Conservation (phyloP, 2,329 filamentous ascomycete genomes). For the Massarina eburnea region DNA sequence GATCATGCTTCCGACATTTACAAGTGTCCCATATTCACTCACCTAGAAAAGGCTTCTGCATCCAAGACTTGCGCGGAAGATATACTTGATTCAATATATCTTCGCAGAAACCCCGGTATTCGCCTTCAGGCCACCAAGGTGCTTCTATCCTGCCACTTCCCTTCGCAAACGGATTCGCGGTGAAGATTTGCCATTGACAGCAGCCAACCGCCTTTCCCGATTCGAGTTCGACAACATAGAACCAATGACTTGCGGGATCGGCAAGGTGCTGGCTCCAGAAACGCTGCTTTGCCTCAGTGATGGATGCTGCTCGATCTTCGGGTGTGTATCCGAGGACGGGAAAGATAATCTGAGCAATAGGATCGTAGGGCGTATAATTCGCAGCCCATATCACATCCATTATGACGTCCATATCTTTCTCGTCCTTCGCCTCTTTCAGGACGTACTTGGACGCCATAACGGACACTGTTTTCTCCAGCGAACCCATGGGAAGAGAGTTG, state of each 20-base stretch:
- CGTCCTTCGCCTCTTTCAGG: constrained; percentile 27
- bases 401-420: constrained; percentile 32
- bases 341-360: constrained; percentile 38
- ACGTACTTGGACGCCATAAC: constrained; percentile 24
- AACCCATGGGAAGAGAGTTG: constrained; percentile 13
- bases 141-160: constrained; percentile 27
- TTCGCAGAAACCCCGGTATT: constrained; percentile 36
- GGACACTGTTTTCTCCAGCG: constrained; percentile 13
- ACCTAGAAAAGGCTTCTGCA: constrained; percentile 39
- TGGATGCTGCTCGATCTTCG: constrained; percentile 26
- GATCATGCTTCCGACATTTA: background rate
- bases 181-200: constrained; percentile 35
- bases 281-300: constrained; percentile 32
- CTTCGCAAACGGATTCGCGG: constrained; percentile 32
- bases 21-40: constrained; percentile 7
- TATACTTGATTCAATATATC: constrained; percentile 37
- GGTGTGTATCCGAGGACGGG: constrained; percentile 33
- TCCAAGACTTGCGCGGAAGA: constrained; percentile 32
- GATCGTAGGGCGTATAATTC: constrained; percentile 39
- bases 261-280: constrained; percentile 32
- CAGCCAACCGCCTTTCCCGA: constrained; percentile 28
- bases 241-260: constrained; percentile 36
- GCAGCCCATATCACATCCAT: constrained; percentile 39
- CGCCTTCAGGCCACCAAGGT: constrained; percentile 40
- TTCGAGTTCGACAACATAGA: constrained; percentile 28